phyloP scores from a whole-genome alignment of 305 asterid genomes.

The Plantago coronopus region DNA sequence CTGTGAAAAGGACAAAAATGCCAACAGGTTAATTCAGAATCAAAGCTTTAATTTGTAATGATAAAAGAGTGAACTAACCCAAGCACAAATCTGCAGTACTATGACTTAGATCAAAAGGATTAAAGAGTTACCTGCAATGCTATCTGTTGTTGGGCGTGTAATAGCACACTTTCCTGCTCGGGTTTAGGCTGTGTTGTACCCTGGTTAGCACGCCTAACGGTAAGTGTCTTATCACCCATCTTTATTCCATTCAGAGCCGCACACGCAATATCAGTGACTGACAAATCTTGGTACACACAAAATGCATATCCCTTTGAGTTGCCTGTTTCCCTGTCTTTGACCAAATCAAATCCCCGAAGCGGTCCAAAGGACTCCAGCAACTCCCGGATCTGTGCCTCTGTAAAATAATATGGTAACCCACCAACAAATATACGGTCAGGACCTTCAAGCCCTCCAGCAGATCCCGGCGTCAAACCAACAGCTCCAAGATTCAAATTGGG shows the following conservation, averaged over 20 bases:
- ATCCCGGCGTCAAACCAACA: slow-evolving; percentile 88
- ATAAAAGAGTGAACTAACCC: too few relatives aligned
- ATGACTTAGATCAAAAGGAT: slow-evolving; percentile 1
- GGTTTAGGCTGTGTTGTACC: slow-evolving; percentile 86
- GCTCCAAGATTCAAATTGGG: slow-evolving; percentile 83
- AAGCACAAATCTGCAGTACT: not conserved
- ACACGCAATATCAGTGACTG: slow-evolving; percentile 97
- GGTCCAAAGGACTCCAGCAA: slow-evolving; percentile 95
- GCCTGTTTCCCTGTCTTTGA: slow-evolving; percentile 96
- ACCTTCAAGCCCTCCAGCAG: slow-evolving; percentile 92
- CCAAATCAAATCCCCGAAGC: slow-evolving; percentile 90
- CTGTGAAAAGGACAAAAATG: slow-evolving; percentile 40
- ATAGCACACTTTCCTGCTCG: slow-evolving; percentile 84
- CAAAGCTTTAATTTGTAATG: too few relatives aligned
- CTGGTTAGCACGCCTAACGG: slow-evolving; percentile 93
- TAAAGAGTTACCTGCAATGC: slow-evolving; percentile 64
- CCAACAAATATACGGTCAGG: slow-evolving; percentile 96
- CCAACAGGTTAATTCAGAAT: not conserved
- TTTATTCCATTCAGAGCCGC: slow-evolving; percentile 97
- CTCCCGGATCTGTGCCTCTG: slow-evolving; percentile 89
- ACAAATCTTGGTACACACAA: slow-evolving; percentile 85
- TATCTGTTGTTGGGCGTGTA: slow-evolving; percentile 94
- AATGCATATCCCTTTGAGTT: slow-evolving; percentile 99
- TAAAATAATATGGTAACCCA: slow-evolving; percentile 89
- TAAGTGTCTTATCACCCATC: slow-evolving; percentile 97